A percentile compares a stretch with the other conserved stretches of the same genome.
Conservation (phyloP, 106 monocot genomes). For the Apostasia ramifera region DNA sequence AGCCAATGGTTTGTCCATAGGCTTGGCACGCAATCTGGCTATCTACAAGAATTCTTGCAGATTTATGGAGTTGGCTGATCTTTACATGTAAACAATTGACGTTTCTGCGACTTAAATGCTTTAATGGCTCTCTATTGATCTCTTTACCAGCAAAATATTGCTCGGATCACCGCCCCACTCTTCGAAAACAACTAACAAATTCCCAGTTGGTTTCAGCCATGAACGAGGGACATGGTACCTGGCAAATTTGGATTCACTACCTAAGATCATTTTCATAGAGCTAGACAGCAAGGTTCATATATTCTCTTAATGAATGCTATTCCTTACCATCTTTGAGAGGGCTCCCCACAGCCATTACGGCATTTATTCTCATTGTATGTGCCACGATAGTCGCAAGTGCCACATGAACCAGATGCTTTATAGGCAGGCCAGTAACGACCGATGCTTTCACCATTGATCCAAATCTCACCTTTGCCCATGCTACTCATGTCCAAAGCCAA, state of each 20-base stretch:
- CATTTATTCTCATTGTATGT: slow-evolving; percentile 48
- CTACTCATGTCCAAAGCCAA: slow-evolving; percentile 51
- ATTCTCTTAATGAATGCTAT: not conserved
- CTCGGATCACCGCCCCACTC: slow-evolving; percentile 35
- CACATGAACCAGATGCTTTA: slow-evolving; percentile 37
- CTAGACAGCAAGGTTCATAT: not conserved
- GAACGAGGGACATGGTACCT: slow-evolving; percentile 60
- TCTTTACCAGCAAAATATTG: slow-evolving; percentile 37
- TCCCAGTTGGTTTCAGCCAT: slow-evolving; percentile 37
- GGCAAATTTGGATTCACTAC: not conserved
- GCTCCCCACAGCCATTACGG: slow-evolving; percentile 36
- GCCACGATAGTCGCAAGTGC: slow-evolving; percentile 36
- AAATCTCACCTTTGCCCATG: slow-evolving; percentile 61
- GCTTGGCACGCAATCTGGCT: too few relatives aligned
- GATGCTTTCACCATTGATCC: slow-evolving; percentile 53
- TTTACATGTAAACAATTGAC: too few relatives aligned
- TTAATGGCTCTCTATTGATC: slow-evolving; percentile 24
- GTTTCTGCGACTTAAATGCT: too few relatives aligned
- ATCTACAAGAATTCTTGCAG: too few relatives aligned
- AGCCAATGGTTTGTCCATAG: too few relatives aligned
- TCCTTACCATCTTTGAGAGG: slow-evolving; percentile 54
- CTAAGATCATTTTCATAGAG: not conserved
- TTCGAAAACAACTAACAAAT: slow-evolving; percentile 28
- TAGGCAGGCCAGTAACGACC: slow-evolving; percentile 59
- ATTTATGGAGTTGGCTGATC: too few relatives aligned